These are phyloP conservation scores for Suhomyces panamericanus DNA, from an alignment of 1,139 yeast species.

Conservation along the genomic window DNA sequence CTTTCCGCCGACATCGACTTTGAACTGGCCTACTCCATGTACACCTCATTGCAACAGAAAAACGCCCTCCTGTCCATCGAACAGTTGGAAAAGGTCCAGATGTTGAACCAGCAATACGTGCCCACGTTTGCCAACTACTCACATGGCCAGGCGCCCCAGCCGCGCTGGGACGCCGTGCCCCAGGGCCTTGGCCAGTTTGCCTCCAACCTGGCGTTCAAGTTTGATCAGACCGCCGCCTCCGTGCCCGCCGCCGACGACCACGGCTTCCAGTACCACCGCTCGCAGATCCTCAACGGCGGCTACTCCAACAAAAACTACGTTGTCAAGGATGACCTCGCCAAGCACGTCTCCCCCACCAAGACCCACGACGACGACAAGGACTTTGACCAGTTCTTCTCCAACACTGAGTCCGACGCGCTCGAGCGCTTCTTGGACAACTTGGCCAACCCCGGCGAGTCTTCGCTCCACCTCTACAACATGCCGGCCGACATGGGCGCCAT, in stretches of 20 bases:
- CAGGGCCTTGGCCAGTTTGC: slow-evolving; percentile 8
- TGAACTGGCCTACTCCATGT: slow-evolving; percentile 49
- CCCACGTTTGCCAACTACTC: slow-evolving; percentile 11
- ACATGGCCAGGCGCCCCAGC: neutral
- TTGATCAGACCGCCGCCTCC: slow-evolving; percentile 1
- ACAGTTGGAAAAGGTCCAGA: slow-evolving; percentile 42
- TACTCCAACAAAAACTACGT: slow-evolving; percentile 8
- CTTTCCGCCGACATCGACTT: slow-evolving; percentile 44
- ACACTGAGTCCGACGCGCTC: slow-evolving; percentile 47
- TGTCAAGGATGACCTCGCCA: slow-evolving; percentile 4
- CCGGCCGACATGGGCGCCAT: slow-evolving; percentile 1
- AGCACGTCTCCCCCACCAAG: neutral
- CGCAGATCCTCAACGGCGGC: slow-evolving; percentile 13
- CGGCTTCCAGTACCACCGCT: slow-evolving; percentile 16
- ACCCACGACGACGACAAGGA: slow-evolving; percentile 27
- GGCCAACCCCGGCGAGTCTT: slow-evolving; percentile 31
- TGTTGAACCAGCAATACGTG: slow-evolving; percentile 29
- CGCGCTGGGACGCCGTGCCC: slow-evolving; percentile 1
- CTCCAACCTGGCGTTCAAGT: slow-evolving; percentile 9
- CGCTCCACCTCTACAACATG: slow-evolving; percentile 36
- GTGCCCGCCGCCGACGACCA: slow-evolving; percentile 4
- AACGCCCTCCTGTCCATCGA: slow-evolving; percentile 39
- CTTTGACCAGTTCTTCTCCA: slow-evolving; percentile 46
- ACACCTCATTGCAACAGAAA: slow-evolving; percentile 42
- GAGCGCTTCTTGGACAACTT: slow-evolving; percentile 47